Evolutionary conservation across 768 basidiomycete genomes (phyloP), one percentile per base, ranked within the genome.

Genomic region (Boletus fagicola): DNA sequence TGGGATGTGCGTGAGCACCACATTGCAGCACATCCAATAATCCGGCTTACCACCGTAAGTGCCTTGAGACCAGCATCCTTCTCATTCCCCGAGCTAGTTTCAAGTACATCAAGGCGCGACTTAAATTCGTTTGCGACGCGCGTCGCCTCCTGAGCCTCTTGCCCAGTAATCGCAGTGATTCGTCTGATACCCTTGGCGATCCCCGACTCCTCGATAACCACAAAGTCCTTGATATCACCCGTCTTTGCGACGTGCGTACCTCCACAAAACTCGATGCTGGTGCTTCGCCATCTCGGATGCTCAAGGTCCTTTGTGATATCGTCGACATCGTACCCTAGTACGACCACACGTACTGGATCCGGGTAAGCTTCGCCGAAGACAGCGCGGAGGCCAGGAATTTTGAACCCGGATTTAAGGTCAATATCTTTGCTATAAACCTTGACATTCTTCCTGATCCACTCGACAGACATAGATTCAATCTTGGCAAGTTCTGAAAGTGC

Each of bases 231-330:
- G 81, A 99, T 98, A 65, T 95, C 93, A 18, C 95, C 93, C 0
- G 97, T 99, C 75, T 87, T 91, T n/a, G 85, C 83, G 53, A 99
- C 97, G 70, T 99, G 97, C 85, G 97, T 99, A 73, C 97, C 97
- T 74, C 97, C 97, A 71, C 97, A 99, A 70, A 99, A 96, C 75
- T 99, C 97, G 60, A 97, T 84, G 71, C 91, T 94, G 12, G 96
- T 97, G 30, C 74, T 76, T 47, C 90, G 78, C 97, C 97, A 99
- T 74, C 88, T 92, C 4, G 88, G 85, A 72, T 94, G 95, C 65
- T 88, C 83, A 43, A 96, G 80, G 62, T 99, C 92, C 65, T 83
- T 80, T 20, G 84, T 75, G 53, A 99, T 94, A 63, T 94, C 91
- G 50, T 95, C 88, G 18, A 96, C 81, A 59, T 87, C 85, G 68